Conservation (phyloP, 345 rosid species). For the Salix caprea region DNA sequence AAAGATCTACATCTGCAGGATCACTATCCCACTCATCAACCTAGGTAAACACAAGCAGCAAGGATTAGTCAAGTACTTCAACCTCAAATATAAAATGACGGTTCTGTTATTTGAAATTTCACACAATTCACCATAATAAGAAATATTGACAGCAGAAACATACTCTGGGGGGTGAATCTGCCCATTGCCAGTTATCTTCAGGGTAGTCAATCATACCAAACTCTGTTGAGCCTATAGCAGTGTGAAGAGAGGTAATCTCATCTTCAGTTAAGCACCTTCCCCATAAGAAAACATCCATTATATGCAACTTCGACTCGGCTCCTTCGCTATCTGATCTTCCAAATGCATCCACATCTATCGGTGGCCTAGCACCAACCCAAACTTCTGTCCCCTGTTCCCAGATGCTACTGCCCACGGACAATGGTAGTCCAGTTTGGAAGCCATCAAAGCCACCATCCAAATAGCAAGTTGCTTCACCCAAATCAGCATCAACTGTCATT, state of each 20-base stretch:
- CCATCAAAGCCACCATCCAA: constrained; percentile 98
- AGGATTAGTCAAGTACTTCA: constrained; percentile 19
- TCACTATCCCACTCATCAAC: constrained; percentile 99
- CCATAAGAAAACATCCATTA: constrained; percentile 99
- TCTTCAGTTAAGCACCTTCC: constrained; percentile 96
- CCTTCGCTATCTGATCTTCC: constrained; percentile 99
- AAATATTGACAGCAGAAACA: constrained; percentile 15
- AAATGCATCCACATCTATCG: constrained; percentile 86
- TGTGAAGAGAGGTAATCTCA: constrained; percentile 76
- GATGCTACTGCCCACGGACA: constrained; percentile 57
- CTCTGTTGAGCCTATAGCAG: constrained; percentile 68
- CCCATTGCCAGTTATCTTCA: constrained; percentile 98
- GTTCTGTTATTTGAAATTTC: constrained; percentile 7
- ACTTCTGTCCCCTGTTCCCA: constrained; percentile 91
- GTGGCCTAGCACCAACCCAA: constrained; percentile 94
- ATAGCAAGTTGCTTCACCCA: constrained; percentile 95
- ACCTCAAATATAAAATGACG: not conserved
- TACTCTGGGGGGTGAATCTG: constrained; percentile 94
- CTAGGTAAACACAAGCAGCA: constrained; percentile 36
- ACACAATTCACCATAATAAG: constrained; percentile 1
- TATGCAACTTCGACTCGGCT: constrained; percentile 95
- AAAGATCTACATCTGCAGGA: constrained; percentile 92
- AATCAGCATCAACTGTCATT: constrained; percentile 86
- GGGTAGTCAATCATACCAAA: constrained; percentile 69
- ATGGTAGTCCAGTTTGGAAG: constrained; percentile 68